A percentile compares a stretch with the other conserved stretches of the same genome.
phyloP scores from a whole-genome alignment of 2,329 filamentous ascomycete genomes.

The Metarhizium humberi region DNA sequence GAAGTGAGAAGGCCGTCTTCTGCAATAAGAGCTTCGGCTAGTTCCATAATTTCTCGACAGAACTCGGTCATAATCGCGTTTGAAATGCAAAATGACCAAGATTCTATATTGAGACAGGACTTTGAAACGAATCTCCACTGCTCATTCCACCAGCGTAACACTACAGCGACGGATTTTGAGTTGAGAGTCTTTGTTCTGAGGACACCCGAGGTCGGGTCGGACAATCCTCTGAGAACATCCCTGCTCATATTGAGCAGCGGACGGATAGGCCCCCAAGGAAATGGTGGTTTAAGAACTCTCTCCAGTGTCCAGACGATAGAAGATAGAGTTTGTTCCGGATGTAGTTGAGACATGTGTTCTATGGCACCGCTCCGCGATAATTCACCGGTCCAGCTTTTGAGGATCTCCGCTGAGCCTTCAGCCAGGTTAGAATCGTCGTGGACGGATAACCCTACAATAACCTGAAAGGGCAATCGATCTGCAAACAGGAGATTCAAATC shows the following conservation, averaged over 20 bases:
- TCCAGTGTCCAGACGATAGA: constrained; percentile 34
- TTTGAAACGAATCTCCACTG: constrained; percentile 75
- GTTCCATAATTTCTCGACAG: constrained; percentile 89
- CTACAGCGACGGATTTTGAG: constrained; percentile 51
- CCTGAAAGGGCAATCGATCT: constrained; percentile 58
- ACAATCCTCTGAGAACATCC: constrained; percentile 47
- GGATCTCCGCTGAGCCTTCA: constrained; percentile 68
- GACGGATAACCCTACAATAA: constrained; percentile 70
- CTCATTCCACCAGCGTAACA: constrained; percentile 73
- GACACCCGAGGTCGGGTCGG: constrained; percentile 46
- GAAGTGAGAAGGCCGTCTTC: constrained; percentile 77
- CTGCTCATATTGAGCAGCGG: constrained; percentile 47
- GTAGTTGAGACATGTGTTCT: constrained; percentile 29
- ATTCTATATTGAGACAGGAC: constrained; percentile 74
- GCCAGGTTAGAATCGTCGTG: constrained; percentile 73
- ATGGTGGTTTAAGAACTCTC: constrained; percentile 23
- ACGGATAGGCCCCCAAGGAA: constrained; percentile 47
- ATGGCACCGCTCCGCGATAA: constrained; percentile 31
- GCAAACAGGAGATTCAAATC: constrained; percentile 63
- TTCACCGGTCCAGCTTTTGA: constrained; percentile 74
- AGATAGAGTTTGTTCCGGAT: constrained; percentile 30
- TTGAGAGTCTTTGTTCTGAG: constrained; percentile 47
- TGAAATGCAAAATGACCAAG: constrained; percentile 70
- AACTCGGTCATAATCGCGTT: constrained; percentile 81
- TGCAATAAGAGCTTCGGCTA: constrained; percentile 76